Conservation (phyloP, 2,329 filamentous ascomycete genomes). For the Neopestalotiopsis sp. region DNA sequence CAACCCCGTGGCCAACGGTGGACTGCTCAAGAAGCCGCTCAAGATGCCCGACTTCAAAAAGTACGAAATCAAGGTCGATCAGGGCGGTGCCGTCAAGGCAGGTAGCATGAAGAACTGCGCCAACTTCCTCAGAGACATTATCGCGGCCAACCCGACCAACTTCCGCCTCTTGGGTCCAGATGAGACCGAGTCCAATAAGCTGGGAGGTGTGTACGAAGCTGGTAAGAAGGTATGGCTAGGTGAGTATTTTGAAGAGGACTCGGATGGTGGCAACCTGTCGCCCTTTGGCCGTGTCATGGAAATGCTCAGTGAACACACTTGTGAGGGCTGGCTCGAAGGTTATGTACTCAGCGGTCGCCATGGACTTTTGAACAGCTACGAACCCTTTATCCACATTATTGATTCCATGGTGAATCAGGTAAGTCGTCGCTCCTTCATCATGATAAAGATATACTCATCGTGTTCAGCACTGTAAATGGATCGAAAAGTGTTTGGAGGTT, state of each 20-base stretch:
- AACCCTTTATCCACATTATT: constrained; percentile 83
- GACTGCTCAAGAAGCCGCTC: constrained; percentile 69
- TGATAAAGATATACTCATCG: constrained; percentile 26
- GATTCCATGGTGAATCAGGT: constrained; percentile 84
- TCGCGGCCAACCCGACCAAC: constrained; percentile 66
- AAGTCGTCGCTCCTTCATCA: too few relatives aligned
- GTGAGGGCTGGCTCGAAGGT: constrained; percentile 81
- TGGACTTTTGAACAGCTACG: constrained; percentile 80
- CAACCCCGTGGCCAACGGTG: constrained; percentile 78
- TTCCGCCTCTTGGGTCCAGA: constrained; percentile 83
- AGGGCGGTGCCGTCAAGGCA: constrained; percentile 60
- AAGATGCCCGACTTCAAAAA: constrained; percentile 72
- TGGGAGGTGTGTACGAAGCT: constrained; percentile 72
- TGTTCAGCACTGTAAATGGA: constrained; percentile 76
- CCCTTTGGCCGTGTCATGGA: constrained; percentile 78
- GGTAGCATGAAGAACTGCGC: constrained; percentile 76
- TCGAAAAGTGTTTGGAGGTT: constrained; percentile 81
- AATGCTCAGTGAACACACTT: constrained; percentile 82
- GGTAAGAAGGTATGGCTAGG: constrained; percentile 83
- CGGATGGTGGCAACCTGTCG: constrained; percentile 75
- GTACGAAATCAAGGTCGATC: constrained; percentile 68
- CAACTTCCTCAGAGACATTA: constrained; percentile 69
- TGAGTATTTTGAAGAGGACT: constrained; percentile 78
- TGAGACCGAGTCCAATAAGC: constrained; percentile 83
- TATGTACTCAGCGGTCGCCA: constrained; percentile 78